Base-by-base conservation (phyloP, 805 yeast genomes). In the Metschnikowia amazonensis region DNA sequence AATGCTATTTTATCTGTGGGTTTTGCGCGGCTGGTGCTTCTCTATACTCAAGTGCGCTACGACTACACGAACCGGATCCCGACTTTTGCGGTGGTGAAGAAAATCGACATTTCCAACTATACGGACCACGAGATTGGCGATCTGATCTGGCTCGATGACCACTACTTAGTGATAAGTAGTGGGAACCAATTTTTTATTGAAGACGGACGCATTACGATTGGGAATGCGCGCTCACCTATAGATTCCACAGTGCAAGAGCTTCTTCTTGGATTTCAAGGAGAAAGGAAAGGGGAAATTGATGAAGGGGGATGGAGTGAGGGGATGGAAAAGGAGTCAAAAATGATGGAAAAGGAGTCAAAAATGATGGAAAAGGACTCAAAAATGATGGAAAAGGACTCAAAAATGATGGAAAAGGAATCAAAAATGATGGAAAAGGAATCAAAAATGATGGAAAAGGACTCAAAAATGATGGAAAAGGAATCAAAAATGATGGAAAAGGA, bases 181-280 rank as follows among this genome's bases (percentile, higher is more conserved):
- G 97, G 97, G 0, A 90, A 90, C 63, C 97, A 90, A 60, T 75
- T 90, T 38, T 89, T 86, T 56, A 74, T 90, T 29, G 86, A 86
- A 47, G 95, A 89, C 59, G 82, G 86, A 56, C 64, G 74, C 69
- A 61, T 71, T 9, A 56, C 58, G 38, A 45, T 70, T 36, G 72
- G 66, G 2, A 42, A 36, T 3, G 38, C 42, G 2, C 34, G 27
- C 2, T 34, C 48, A 2, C 55, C 69, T 4, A 62, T 89, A 27
- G 85, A 86, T 59, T 59, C 77, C 16, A 80, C 81, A 34, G 70
- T 81, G 9, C 50, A 65, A 32, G 66, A 71, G 53, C 59, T 71
- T 41, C 52, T 69, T 49, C 58, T 60, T 13, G 74, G 74, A 1
- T 66, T 61, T 41, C 48, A 59, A 9, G n/a, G n/a, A n/a, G 11